Conservation (phyloP, 352 stramenopile genomes). For the Phytophthora idaei region DNA sequence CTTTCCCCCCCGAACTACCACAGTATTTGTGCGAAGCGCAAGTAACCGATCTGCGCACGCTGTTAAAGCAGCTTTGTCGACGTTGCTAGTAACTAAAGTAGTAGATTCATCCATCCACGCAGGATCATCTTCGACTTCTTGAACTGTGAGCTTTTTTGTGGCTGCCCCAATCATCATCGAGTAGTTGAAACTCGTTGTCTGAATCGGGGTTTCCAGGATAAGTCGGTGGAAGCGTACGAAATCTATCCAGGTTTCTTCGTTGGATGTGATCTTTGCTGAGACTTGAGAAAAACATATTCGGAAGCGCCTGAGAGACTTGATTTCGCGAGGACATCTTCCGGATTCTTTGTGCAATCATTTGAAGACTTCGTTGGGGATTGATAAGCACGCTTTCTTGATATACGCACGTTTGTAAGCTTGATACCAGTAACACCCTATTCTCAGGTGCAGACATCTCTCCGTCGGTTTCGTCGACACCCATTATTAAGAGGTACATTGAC, state of each 20-base stretch:
- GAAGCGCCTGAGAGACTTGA: background rate
- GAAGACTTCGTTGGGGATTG: background rate
- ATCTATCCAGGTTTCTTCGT: background rate
- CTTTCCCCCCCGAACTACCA: background rate
- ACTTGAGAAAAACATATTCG: background rate
- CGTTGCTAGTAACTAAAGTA: background rate
- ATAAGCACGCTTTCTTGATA: background rate
- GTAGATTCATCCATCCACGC: background rate
- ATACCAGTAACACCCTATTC: background rate
- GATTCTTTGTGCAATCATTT: background rate
- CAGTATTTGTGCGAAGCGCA: background rate
- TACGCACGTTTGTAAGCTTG: background rate
- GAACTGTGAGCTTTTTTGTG: background rate
- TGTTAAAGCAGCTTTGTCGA: constrained; percentile 1
- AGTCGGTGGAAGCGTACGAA: background rate
- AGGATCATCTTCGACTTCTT: background rate
- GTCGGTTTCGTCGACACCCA: background rate
- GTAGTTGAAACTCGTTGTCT: background rate
- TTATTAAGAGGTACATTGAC: background rate
- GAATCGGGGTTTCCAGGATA: background rate
- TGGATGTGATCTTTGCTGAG: background rate
- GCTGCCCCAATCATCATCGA: background rate
- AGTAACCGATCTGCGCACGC: background rate
- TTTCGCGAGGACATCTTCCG: background rate
- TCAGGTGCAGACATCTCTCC: background rate